Evolutionary conservation across 2,329 filamentous ascomycete species (phyloP), one percentile per base, ranked within the genome.

Genomic region (Alternaria consortialis): DNA sequence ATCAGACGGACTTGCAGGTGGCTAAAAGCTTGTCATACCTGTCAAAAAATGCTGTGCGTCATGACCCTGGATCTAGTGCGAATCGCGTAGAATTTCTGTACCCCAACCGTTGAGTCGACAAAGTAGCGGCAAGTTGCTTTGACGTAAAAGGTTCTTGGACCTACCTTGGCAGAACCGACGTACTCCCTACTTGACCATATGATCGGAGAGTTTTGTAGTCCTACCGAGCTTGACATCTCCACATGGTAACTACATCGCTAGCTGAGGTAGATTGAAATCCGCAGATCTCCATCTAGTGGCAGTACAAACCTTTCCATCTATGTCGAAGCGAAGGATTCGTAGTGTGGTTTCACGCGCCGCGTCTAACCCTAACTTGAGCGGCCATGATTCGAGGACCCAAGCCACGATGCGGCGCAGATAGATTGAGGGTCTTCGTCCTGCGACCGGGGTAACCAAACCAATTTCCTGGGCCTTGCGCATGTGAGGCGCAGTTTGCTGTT

Each of bases 391-490:
- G 12, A 32, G 34, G 42, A 23, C 50, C 47, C 31, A 37, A 58
- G 56, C 56, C 52, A 56, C 57, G 52, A 59, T 50, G 58, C 52
- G 53, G 46, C 39, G 58, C 58, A 47, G 39, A 47, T 60, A 31
- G 53, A 60, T 57, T 60, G 58, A 46, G 47, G 53, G 27, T 36
- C 31, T 32, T 36, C 20, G 32, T 58, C 31, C 37, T 58, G 56
- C 56, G 50, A 47, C 56, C 42, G 47, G 42, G 42, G 42, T 12
- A 15, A 25, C 46, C 37, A 34, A 42, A 31, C 54, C 46, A 42
- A 40, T 34, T 17, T 31, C 44, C 36, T 42, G 54, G 48, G 40
- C 32, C 20, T 37, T 50, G 46, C 32, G 32, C 20, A 37, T 15
- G 7, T 39, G 56, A 55, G n/a, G 53, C 42, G n/a, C 53, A 20